These are phyloP conservation scores for Aegilops umbellulata DNA, from an alignment of 176 grass and related monocot species.

Conservation along the genomic window DNA sequence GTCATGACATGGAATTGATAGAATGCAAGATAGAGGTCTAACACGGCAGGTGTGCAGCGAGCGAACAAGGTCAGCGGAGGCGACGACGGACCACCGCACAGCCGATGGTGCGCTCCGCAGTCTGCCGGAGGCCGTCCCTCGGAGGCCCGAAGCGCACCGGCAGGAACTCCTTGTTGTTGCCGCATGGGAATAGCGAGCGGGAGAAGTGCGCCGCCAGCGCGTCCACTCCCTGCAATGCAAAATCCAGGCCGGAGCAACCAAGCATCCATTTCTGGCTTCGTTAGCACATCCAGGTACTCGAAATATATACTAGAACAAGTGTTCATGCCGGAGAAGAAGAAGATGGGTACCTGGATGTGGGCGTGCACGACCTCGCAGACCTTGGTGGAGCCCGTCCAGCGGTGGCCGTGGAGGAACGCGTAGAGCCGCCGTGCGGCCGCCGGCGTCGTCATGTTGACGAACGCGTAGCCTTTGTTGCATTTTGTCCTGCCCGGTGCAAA, in stretches of 20 bases:
- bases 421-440: conserved; percentile 35
- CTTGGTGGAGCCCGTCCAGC: conserved; percentile 39
- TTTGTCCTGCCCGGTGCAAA: conserved; percentile 6
- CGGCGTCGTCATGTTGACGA: conserved; percentile 60
- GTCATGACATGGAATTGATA: background rate
- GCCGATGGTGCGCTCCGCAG: conserved; percentile 8
- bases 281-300: no score
- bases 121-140: conserved; percentile 27
- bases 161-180: conserved; percentile 18
- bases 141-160: conserved; percentile 50
- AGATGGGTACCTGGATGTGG: conserved; percentile 27
- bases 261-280: no score
- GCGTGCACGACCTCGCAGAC: conserved; percentile 49
- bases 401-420: conserved; percentile 15
- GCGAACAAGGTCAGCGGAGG: background rate
- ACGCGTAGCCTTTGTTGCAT: conserved; percentile 59
- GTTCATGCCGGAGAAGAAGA: background rate
- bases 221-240: conserved; percentile 21
- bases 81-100: background rate
- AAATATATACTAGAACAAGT: no score
- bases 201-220: conserved; percentile 21
- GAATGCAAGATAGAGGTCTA: conserved; percentile 32
- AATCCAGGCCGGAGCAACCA: no score
- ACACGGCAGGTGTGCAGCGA: background rate
- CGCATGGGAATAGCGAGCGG: conserved; percentile 11